Conservation (phyloP, 345 rosid species). For the Citrus reticulata region DNA sequence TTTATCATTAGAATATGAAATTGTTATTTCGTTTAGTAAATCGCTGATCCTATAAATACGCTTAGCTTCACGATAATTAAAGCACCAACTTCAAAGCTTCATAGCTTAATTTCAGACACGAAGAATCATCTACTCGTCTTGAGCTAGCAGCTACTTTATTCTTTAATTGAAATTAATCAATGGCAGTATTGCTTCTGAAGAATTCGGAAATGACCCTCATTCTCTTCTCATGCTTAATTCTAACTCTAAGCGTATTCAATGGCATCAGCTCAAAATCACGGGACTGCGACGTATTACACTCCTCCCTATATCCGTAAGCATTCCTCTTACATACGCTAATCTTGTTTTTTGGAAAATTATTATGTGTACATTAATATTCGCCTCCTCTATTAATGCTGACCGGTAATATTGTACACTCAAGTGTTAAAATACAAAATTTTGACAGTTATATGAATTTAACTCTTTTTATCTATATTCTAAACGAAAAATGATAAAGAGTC, state of each 20-base stretch:
- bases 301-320: constrained; percentile 5
- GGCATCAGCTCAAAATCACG: background rate
- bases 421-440: too few relatives aligned
- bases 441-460: too few relatives aligned
- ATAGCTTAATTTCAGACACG: too few relatives aligned
- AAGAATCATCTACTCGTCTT: background rate
- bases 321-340: background rate
- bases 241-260: background rate
- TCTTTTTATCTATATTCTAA: too few relatives aligned
- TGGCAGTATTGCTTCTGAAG: background rate
- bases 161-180: background rate
- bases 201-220: background rate
- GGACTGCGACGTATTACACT: background rate
- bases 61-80: too few relatives aligned
- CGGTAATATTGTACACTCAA: too few relatives aligned
- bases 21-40: background rate
- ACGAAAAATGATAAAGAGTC: too few relatives aligned
- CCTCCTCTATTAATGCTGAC: too few relatives aligned
- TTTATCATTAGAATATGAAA: background rate
- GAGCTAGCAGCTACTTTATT: background rate
- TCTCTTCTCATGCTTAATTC: background rate
- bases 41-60: background rate
- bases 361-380: too few relatives aligned
- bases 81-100: background rate
- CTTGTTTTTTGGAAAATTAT: background rate